Percentiles rank a stretch among this genome's conserved stretches.
Conservation (phyloP, 2,329 filamentous ascomycete genomes). For the Myriosclerotinia duriaeana region DNA sequence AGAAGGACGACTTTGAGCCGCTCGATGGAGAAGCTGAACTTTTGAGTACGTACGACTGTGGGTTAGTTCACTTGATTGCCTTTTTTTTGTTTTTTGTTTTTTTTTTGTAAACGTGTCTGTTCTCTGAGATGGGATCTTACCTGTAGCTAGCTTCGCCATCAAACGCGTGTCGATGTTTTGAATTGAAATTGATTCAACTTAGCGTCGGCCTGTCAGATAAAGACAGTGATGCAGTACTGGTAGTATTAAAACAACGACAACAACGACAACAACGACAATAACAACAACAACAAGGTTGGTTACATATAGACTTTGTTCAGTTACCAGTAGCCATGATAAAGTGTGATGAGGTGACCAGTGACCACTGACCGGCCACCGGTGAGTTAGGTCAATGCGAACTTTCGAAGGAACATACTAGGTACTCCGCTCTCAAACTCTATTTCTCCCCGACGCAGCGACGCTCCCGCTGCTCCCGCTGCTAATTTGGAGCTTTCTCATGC, state of each 20-base stretch:
- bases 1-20: background rate
- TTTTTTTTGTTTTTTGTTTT: too few species aligned
- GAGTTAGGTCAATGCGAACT: slow-evolving; percentile 5
- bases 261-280: too few species aligned
- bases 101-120: background rate
- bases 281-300: background rate
- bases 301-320: slow-evolving; percentile 2
- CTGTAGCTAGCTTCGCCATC: background rate
- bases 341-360: background rate
- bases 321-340: too few species aligned
- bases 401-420: background rate
- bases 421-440: background rate
- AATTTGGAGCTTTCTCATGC: background rate
- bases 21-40: background rate
- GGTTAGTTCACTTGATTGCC: too few species aligned
- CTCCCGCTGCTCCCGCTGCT: background rate
- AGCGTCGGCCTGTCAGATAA: background rate
- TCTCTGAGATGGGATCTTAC: slow-evolving; percentile 4
- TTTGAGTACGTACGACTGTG: background rate
- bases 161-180: slow-evolving; percentile 1
- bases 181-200: background rate
- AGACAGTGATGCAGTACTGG: background rate
- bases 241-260: background rate
- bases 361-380: background rate
- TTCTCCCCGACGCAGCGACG: background rate